Percentiles rank a stretch among this genome's conserved stretches.
Evolutionary conservation across 1,284 basidiomycete genomes (phyloP).

Genomic region (Cutaneotrichosporon cutaneum): DNA sequence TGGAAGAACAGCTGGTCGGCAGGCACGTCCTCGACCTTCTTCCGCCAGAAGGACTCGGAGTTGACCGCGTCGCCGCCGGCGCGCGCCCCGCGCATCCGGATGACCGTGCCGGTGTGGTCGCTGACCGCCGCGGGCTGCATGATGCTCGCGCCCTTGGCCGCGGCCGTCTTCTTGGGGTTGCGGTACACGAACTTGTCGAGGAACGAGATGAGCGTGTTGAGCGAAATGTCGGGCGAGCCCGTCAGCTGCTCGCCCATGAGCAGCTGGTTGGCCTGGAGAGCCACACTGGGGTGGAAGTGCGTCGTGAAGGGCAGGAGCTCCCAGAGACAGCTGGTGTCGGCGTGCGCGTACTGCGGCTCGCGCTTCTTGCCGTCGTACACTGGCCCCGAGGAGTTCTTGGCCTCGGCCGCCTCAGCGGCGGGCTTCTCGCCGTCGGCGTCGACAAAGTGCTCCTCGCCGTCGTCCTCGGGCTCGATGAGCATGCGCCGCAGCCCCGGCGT

Average conservation of each 20-base stretch:
- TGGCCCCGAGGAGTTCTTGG: slow-evolving; percentile 19
- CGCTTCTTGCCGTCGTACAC: slow-evolving; percentile 83
- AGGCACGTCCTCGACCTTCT: slow-evolving; percentile 70
- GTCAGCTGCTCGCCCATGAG: slow-evolving; percentile 66
- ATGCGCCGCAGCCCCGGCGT: slow-evolving; percentile 69
- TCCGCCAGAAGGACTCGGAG: slow-evolving; percentile 73
- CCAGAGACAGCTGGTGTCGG: slow-evolving; percentile 79
- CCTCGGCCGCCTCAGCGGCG: slow-evolving; percentile 5
- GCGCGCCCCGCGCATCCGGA: slow-evolving; percentile 65
- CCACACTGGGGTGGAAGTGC: slow-evolving; percentile 90
- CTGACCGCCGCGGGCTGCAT: slow-evolving; percentile 88
- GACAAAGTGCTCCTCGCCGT: slow-evolving; percentile 58
- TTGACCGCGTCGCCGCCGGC: slow-evolving; percentile 54
- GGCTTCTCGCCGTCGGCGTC: slow-evolving; percentile 47
- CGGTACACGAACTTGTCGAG: slow-evolving; percentile 88
- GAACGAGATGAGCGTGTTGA: slow-evolving; percentile 91
- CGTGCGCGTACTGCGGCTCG: slow-evolving; percentile 84
- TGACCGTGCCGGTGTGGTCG: slow-evolving; percentile 64
- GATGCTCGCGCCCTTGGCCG: slow-evolving; percentile 70
- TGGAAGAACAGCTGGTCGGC: slow-evolving; percentile 75
- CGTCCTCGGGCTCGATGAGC: slow-evolving; percentile 58
- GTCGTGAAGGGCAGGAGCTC: slow-evolving; percentile 78
- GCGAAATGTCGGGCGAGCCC: slow-evolving; percentile 80
- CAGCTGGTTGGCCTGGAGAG: slow-evolving; percentile 81
- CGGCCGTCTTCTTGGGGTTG: slow-evolving; percentile 83